Base-by-base conservation (phyloP, 768 basidiomycete species). In the Collybiopsis luxurians region DNA sequence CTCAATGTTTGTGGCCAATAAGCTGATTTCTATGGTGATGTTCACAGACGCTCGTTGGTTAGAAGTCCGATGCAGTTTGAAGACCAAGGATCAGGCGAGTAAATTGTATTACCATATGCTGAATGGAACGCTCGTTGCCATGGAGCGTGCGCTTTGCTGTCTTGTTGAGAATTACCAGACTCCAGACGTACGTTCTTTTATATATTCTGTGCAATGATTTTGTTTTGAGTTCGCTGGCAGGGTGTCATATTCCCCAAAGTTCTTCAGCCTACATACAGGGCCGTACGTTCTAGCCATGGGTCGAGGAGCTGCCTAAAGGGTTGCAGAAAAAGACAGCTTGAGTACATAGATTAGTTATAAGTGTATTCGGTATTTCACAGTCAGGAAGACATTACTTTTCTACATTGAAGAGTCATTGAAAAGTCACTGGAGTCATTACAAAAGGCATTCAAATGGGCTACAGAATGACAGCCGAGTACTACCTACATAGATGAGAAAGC, bases 151-250 rank as follows among this genome's bases (percentile, higher is more conserved):
- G 1, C 77, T 98, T 19, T 98, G 96, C 73, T 98, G 97, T 72
- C 65, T 99, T 56, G 95, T 94, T n/a, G 97, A 99, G 75, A 98
- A 98, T 72, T 94, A 96, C 69, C 97, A 99, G 75, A 98, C 95
- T 0, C 80, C 90, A 0, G 94, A 97, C 49, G 95, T 96, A 65
- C 56, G 87, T 77, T 51, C 15, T 9, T 17, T 28, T 40, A 36
- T 58, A 48, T 34, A 34, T 19, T 52, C 26, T 59, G 54, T 55
- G 34, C 31, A n/a, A n/a, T n/a, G n/a, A n/a, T n/a, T n/a, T n/a
- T n/a, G 42, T 36, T 24, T 23, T 24, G 45, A 26, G 36, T 7
- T 19, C 40, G 17, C 17, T n/a, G n/a, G 15, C 19, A 55, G 54
- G 54, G 54, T 17, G 31, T 99, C 56, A 78, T 85, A 51, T 87